phyloP scores from a whole-genome alignment of 2,329 filamentous ascomycete genomes.

The Nigrospora oryzae region DNA sequence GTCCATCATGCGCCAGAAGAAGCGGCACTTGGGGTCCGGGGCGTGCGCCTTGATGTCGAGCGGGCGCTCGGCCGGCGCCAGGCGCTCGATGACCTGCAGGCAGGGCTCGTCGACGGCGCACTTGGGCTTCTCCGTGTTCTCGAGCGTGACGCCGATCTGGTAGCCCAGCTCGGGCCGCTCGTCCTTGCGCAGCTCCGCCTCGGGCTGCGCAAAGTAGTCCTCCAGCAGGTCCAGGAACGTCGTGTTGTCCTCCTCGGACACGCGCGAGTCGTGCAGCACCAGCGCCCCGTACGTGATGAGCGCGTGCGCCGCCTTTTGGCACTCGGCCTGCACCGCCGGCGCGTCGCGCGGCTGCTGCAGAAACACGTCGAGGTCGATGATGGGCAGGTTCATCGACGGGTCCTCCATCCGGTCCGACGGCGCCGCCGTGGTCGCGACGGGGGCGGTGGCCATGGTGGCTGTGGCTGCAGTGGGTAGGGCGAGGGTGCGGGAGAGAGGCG shows the following conservation, averaged over 20 bases:
- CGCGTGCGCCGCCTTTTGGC: conserved; percentile 42
- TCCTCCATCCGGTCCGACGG: background rate
- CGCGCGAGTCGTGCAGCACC: conserved; percentile 51
- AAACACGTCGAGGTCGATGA: conserved; percentile 52
- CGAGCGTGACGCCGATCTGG: conserved; percentile 54
- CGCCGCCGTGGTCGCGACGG: background rate
- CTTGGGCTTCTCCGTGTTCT: conserved; percentile 56
- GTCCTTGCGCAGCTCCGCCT: conserved; percentile 34
- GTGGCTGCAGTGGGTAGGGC: background rate
- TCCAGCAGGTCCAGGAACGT: conserved; percentile 54
- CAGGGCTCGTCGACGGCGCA: conserved; percentile 56
- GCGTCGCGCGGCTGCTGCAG: conserved; percentile 33
- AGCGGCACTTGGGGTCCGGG: conserved; percentile 54
- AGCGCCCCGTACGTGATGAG: conserved; percentile 53
- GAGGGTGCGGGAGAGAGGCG: background rate
- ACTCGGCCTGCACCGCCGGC: conserved; percentile 38
- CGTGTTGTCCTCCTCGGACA: conserved; percentile 44
- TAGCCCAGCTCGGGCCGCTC: conserved; percentile 51
- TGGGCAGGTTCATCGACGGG: conserved; percentile 44
- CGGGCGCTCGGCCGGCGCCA: conserved; percentile 45
- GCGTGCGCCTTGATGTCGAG: conserved; percentile 47
- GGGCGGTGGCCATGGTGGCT: background rate
- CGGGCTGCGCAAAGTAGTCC: conserved; percentile 54
- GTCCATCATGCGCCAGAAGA: conserved; percentile 55
- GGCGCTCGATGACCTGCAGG: conserved; percentile 44